These are phyloP conservation scores for Saccharomycopsis sp. DNA, from an alignment of 805 yeast genomes.

Conservation along the genomic window DNA sequence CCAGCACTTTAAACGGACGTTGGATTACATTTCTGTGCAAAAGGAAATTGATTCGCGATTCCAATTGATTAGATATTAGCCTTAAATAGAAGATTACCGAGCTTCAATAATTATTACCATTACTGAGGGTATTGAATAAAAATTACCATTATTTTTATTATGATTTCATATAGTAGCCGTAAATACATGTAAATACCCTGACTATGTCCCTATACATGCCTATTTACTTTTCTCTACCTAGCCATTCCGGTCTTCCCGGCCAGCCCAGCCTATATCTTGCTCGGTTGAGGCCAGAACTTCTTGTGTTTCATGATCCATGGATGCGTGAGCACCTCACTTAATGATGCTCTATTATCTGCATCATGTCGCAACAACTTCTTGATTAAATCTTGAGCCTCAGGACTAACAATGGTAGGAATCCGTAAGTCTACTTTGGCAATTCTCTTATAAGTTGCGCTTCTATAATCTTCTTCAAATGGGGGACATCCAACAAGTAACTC, in stretches of 20 bases:
- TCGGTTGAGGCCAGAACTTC: slow-evolving; percentile 45
- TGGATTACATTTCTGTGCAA: slow-evolving; percentile 64
- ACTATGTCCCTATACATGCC: no score
- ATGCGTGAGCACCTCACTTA: slow-evolving; percentile 61
- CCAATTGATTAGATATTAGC: slow-evolving; percentile 36
- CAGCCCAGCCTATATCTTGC: background rate
- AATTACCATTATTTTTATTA: no score
- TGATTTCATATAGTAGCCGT: no score
- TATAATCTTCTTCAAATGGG: slow-evolving; percentile 80
- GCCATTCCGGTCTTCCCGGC: no score
- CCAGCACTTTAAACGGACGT: slow-evolving; percentile 63
- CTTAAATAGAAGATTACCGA: no score
- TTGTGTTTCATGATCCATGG: slow-evolving; percentile 75
- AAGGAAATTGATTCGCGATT: slow-evolving; percentile 65
- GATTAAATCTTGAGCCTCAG: slow-evolving; percentile 74
- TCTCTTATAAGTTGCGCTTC: slow-evolving; percentile 69
- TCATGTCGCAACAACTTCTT: slow-evolving; percentile 53
- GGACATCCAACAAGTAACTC: slow-evolving; percentile 85
- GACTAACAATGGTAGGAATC: slow-evolving; percentile 63
- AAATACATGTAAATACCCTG: no score
- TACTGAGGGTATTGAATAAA: no score
- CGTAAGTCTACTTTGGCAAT: slow-evolving; percentile 70
- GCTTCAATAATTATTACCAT: no score
- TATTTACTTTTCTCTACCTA: no score
- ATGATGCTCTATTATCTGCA: slow-evolving; percentile 56